Conservation (phyloP, 2,329 filamentous ascomycete genomes). For the Talaromyces funiculosus region DNA sequence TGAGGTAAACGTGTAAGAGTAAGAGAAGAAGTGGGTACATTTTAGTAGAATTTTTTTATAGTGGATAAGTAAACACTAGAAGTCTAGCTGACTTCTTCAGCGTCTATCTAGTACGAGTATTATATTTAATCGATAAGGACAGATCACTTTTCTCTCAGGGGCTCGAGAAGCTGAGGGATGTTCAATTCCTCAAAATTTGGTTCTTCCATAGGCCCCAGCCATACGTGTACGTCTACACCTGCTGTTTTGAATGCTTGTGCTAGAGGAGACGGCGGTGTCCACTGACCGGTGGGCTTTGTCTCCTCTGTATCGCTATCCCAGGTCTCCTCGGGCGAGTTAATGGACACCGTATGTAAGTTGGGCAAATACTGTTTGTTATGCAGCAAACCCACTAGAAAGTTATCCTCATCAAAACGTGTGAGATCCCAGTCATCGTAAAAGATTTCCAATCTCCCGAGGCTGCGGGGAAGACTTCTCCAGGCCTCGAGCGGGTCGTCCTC, state of each 20-base stretch:
- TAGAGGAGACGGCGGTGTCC: conserved; percentile 4
- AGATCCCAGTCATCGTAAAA: conserved; percentile 1
- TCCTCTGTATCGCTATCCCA: conserved; percentile 1
- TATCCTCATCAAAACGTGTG: conserved; percentile 2
- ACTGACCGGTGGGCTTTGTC: not conserved
- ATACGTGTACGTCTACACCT: not conserved
- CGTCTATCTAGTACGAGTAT: too few species aligned
- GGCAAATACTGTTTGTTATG: conserved; percentile 2
- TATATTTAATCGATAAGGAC: too few species aligned
- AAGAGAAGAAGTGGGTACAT: too few species aligned
- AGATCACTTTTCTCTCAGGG: not conserved
- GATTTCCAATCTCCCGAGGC: not conserved
- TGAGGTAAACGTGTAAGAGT: too few species aligned
- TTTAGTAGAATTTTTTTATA: too few species aligned
- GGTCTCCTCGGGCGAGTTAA: not conserved
- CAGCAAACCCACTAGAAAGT: conserved; percentile 4
- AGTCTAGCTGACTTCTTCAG: too few species aligned
- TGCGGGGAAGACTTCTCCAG: conserved; percentile 3
- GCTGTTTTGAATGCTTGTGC: conserved; percentile 1
- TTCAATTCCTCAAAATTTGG: not conserved
- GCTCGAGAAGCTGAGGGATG: not conserved
- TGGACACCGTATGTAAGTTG: not conserved
- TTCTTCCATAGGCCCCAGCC: conserved; percentile 4
- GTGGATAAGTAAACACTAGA: too few species aligned
- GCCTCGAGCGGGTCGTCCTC: not conserved